phyloP scores from a whole-genome alignment of 345 rosid species.

The Aurinia saxatilis region DNA sequence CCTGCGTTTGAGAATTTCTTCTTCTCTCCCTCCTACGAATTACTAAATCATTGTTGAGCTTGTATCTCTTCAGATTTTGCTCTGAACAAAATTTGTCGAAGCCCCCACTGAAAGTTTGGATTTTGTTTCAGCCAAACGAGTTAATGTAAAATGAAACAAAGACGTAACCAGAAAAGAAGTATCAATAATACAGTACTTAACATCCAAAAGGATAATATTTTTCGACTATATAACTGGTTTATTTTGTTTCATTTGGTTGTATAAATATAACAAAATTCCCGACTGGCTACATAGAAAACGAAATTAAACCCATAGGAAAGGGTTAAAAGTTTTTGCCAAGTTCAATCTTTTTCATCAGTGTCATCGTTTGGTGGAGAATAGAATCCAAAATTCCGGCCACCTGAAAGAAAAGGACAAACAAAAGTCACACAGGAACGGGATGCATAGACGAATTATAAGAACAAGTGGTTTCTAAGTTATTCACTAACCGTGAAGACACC shows the following conservation, averaged over 20 bases:
- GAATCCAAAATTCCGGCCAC: constrained; percentile 98
- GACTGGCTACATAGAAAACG: constrained; percentile 9
- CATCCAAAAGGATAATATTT: not conserved
- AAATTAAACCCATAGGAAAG: not conserved
- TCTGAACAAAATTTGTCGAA: too few relatives aligned
- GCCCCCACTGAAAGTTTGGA: too few relatives aligned
- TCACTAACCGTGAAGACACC: constrained; percentile 95
- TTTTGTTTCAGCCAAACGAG: not conserved
- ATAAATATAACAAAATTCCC: not conserved
- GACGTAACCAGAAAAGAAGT: too few relatives aligned
- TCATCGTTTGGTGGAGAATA: constrained; percentile 67
- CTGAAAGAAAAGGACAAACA: constrained; percentile 35
- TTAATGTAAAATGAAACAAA: too few relatives aligned
- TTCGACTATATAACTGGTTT: not conserved
- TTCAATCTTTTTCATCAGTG: constrained; percentile 84
- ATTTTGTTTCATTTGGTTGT: not conserved
- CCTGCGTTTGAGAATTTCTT: too few relatives aligned
- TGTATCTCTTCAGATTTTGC: too few relatives aligned
- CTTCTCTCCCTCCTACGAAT: too few relatives aligned
- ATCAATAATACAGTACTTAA: not conserved
- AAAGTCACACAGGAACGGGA: not conserved
- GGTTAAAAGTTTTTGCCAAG: constrained; percentile 85
- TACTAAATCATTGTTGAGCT: too few relatives aligned
- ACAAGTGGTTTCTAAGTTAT: constrained; percentile 4
- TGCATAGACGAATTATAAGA: not conserved